Conservation (phyloP, 2,329 filamentous ascomycete genomes). For the Blastomyces emzantsi region DNA sequence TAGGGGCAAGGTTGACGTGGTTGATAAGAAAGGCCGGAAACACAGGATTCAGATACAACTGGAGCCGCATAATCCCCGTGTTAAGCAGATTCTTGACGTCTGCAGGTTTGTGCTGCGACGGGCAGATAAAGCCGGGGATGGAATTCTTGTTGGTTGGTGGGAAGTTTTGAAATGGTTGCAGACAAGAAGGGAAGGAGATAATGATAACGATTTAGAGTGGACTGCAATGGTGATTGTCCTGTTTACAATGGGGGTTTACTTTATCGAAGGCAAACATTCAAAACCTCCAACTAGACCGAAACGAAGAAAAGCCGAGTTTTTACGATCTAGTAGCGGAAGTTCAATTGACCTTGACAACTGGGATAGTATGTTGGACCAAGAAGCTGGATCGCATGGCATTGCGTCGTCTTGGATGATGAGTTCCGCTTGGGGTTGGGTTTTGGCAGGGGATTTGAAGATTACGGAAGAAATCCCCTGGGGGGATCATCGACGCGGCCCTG, state of each 20-base stretch:
- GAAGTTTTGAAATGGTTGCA: conserved; percentile 61
- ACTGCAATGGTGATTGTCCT: conserved; percentile 57
- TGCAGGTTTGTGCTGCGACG: conserved; percentile 57
- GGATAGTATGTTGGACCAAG: conserved; percentile 41
- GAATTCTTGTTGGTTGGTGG: conserved; percentile 62
- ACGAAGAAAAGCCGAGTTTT: conserved; percentile 35
- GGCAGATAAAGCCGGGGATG: conserved; percentile 48
- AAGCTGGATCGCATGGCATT: conserved; percentile 34
- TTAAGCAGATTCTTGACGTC: conserved; percentile 51
- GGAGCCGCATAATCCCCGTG: conserved; percentile 54
- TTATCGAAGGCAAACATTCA: conserved; percentile 38
- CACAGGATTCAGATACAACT: conserved; percentile 62
- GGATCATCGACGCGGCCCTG: conserved; percentile 8
- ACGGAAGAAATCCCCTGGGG: conserved; percentile 13
- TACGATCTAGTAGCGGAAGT: conserved; percentile 44
- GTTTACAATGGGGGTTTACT: conserved; percentile 54
- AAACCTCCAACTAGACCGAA: conserved; percentile 28
- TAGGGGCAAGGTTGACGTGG: conserved; percentile 55
- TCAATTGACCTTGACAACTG: conserved; percentile 39
- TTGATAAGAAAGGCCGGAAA: conserved; percentile 52
- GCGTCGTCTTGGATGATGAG: conserved; percentile 46
- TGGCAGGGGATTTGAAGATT: conserved; percentile 45
- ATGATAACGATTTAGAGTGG: conserved; percentile 55
- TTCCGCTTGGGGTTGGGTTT: conserved; percentile 62
- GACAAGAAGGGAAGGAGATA: conserved; percentile 36